Percentiles rank a stretch among this genome's conserved stretches.
Evolutionary conservation across 805 yeast species (phyloP).

Genomic region (Isabelozyma heimii): DNA sequence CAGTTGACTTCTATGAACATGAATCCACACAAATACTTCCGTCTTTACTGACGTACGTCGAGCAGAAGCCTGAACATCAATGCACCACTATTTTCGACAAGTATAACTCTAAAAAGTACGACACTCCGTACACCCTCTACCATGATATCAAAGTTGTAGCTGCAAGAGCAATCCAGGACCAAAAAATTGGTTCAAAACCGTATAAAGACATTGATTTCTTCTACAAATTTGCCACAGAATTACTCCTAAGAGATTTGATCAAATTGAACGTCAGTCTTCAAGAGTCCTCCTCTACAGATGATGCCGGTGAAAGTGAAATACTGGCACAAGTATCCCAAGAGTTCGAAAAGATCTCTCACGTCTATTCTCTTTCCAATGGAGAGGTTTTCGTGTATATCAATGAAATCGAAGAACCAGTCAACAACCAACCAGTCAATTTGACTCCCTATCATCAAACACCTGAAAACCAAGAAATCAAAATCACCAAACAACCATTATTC

Average conservation of each 20-base stretch:
- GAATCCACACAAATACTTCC: constrained; percentile 42
- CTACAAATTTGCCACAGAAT: constrained; percentile 59
- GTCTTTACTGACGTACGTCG: constrained; percentile 38
- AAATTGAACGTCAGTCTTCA: constrained; percentile 33
- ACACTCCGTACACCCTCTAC: constrained; percentile 52
- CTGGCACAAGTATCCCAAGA: constrained; percentile 51
- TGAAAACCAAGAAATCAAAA: constrained; percentile 37
- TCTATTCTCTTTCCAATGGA: constrained; percentile 51
- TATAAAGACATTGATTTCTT: constrained; percentile 60
- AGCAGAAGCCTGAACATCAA: constrained; percentile 20
- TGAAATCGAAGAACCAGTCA: constrained; percentile 28
- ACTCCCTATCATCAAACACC: constrained; percentile 31
- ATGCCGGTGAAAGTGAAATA: constrained; percentile 27
- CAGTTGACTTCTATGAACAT: constrained; percentile 45
- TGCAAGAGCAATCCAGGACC: constrained; percentile 44
- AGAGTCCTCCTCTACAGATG: constrained; percentile 5
- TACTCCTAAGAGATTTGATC: constrained; percentile 60
- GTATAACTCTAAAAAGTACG: constrained; percentile 38
- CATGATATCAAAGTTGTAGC: constrained; percentile 67
- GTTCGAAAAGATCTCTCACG: constrained; percentile 56
- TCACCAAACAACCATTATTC: constrained; percentile 73
- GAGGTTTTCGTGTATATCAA: constrained; percentile 50
- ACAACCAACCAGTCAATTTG: constrained; percentile 12
- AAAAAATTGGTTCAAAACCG: constrained; percentile 45
- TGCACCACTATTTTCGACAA: constrained; percentile 44